A percentile compares a stretch with the other conserved stretches of the same genome.
These are phyloP conservation scores for Schizochytrium sp. DNA, from an alignment of 108 stramenopile species.

Conservation along the genomic window DNA sequence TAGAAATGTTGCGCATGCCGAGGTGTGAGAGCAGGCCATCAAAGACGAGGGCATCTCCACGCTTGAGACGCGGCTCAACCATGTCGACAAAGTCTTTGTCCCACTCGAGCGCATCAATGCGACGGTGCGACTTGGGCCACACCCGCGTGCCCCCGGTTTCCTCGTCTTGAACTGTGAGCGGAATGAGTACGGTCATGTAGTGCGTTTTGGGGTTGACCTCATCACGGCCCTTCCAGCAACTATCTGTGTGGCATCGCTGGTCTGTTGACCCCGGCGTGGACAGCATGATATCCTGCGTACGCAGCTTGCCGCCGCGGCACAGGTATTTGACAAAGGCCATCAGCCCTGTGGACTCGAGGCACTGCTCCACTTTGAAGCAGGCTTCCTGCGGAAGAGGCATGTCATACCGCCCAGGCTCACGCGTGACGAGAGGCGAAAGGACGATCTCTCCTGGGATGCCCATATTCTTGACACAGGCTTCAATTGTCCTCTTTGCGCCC, in stretches of 20 bases:
- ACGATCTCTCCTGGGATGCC: neutral
- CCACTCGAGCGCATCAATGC: neutral
- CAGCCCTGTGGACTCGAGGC: neutral
- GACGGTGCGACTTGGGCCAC: neutral
- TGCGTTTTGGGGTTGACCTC: neutral
- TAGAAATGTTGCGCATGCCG: conserved; percentile 4
- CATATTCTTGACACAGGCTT: neutral
- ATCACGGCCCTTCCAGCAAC: neutral
- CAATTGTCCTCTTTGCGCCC: neutral
- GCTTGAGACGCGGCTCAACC: neutral
- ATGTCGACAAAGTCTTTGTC: neutral
- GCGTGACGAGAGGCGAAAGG: neutral
- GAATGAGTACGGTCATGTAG: neutral
- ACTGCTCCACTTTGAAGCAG: neutral
- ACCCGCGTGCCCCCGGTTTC: neutral
- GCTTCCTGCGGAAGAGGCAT: neutral
- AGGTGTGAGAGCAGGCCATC: conserved; percentile 17
- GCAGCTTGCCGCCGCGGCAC: neutral
- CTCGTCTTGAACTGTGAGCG: neutral
- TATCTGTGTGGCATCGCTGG: neutral
- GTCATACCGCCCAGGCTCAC: neutral
- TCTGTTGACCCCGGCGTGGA: neutral
- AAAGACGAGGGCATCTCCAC: conserved; percentile 29
- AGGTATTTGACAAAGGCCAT: neutral
- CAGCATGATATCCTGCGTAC: conserved; percentile 6